These are phyloP conservation scores for Seminavis robusta DNA, from an alignment of 108 stramenopile genomes.

Conservation along the genomic window DNA sequence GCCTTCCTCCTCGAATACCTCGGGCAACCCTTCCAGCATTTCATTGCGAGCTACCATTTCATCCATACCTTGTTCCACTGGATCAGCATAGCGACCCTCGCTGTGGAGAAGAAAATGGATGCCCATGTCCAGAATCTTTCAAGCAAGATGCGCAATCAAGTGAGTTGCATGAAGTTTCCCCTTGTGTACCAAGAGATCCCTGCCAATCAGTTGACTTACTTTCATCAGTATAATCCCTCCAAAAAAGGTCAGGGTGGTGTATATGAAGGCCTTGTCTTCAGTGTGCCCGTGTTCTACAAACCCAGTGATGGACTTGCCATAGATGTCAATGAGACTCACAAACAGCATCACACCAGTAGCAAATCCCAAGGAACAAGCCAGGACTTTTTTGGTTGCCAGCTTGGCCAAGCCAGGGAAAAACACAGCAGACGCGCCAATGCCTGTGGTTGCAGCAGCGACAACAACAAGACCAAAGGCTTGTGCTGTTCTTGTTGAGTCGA, in stretches of 20 bases:
- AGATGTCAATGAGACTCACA: conserved; percentile 79
- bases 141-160: neutral
- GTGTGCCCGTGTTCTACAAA: conserved; percentile 23
- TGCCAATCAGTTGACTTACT: too few relatives aligned
- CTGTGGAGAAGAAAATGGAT: neutral
- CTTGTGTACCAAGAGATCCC: too few relatives aligned
- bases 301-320: conserved; percentile 42
- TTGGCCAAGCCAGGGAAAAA: conserved; percentile 56
- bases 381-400: conserved; percentile 34
- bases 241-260: conserved; percentile 64
- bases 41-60: conserved; percentile 1
- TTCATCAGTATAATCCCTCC: conserved; percentile 52
- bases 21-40: neutral
- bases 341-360: conserved; percentile 84
- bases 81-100: neutral
- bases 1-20: too few relatives aligned
- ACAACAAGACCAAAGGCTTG: conserved; percentile 37
- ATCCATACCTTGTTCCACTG: neutral
- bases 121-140: neutral
- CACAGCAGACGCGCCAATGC: conserved; percentile 60
- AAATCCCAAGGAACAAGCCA: conserved; percentile 66
- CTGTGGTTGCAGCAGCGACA: conserved; percentile 52
- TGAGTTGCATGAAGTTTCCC: neutral
- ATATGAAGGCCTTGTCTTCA: conserved; percentile 33
- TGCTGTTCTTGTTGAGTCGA: too few relatives aligned